These are phyloP conservation scores for Colletotrichum falcatum DNA, from an alignment of 2,329 filamentous ascomycete genomes.

Conservation along the genomic window DNA sequence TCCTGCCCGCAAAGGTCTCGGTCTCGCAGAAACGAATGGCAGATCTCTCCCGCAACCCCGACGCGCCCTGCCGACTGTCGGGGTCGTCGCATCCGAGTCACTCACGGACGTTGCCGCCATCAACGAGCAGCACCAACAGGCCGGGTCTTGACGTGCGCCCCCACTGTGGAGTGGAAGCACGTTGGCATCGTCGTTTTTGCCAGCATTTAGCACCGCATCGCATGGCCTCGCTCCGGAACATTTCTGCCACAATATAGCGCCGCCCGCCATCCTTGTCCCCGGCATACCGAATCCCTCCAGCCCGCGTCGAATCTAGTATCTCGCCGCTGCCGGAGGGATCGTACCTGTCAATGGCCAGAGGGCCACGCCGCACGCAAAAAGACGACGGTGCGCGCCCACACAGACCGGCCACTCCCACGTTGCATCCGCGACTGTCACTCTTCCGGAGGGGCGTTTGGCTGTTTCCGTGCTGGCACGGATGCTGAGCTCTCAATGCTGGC, in stretches of 20 bases:
- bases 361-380: neutral
- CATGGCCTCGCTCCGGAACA: constrained; percentile 5
- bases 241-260: constrained; percentile 15
- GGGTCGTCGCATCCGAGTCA: constrained; percentile 16
- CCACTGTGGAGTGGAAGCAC: constrained; percentile 25
- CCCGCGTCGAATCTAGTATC: neutral
- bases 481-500: neutral
- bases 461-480: neutral
- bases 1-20: constrained; percentile 3
- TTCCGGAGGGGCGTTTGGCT: neutral
- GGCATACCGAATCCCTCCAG: neutral
- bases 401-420: neutral
- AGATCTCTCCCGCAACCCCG: neutral
- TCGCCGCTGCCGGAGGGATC: neutral
- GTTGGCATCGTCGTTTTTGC: constrained; percentile 7
- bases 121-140: constrained; percentile 6
- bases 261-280: neutral
- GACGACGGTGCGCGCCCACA: no score
- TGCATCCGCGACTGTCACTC: neutral
- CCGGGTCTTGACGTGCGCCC: constrained; percentile 22
- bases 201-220: constrained; percentile 5
- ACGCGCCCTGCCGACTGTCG: neutral
- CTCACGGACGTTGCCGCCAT: constrained; percentile 20
- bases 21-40: neutral
- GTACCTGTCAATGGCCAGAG: neutral